Percentiles rank a stretch among this genome's conserved stretches.
phyloP scores from a whole-genome alignment of 2,329 filamentous ascomycete genomes.

The Cladophialophora psammophila region DNA sequence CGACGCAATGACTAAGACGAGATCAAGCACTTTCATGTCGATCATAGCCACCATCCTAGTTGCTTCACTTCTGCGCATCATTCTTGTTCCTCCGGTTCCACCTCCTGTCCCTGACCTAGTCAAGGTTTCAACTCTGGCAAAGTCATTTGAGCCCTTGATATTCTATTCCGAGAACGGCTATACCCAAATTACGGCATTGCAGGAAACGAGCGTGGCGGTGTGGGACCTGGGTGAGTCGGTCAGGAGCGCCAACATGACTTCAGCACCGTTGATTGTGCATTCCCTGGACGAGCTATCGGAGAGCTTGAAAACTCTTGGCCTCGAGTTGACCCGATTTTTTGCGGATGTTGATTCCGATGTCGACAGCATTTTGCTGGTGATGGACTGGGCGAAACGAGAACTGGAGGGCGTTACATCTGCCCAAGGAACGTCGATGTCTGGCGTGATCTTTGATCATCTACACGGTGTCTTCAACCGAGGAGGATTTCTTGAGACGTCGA shows the following conservation, averaged over 20 bases:
- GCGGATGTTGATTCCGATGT: constrained; percentile 92
- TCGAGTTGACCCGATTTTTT: constrained; percentile 91
- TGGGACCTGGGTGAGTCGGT: constrained; percentile 95
- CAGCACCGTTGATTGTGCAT: constrained; percentile 81
- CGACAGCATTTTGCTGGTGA: constrained; percentile 89
- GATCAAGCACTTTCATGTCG: constrained; percentile 70
- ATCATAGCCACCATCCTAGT: constrained; percentile 69
- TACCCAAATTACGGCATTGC: constrained; percentile 83
- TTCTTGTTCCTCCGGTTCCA: constrained; percentile 72
- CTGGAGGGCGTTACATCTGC: constrained; percentile 71
- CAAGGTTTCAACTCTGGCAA: constrained; percentile 87
- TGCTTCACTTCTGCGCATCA: constrained; percentile 68
- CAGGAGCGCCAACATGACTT: constrained; percentile 87
- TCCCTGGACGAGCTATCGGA: constrained; percentile 87
- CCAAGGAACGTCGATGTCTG: constrained; percentile 48
- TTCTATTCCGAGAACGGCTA: constrained; percentile 93
- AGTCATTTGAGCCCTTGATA: constrained; percentile 91
- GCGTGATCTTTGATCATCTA: constrained; percentile 77
- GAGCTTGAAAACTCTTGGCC: constrained; percentile 80
- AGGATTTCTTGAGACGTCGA: constrained; percentile 50
- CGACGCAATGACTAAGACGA: constrained; percentile 70
- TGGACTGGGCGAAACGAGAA: constrained; percentile 94
- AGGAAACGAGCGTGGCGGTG: constrained; percentile 89
- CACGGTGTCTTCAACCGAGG: constrained; percentile 74
- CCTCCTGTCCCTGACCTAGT: constrained; percentile 82